phyloP scores from a whole-genome alignment of 495 filamentous ascomycete species.

The Tricharina praecox region DNA sequence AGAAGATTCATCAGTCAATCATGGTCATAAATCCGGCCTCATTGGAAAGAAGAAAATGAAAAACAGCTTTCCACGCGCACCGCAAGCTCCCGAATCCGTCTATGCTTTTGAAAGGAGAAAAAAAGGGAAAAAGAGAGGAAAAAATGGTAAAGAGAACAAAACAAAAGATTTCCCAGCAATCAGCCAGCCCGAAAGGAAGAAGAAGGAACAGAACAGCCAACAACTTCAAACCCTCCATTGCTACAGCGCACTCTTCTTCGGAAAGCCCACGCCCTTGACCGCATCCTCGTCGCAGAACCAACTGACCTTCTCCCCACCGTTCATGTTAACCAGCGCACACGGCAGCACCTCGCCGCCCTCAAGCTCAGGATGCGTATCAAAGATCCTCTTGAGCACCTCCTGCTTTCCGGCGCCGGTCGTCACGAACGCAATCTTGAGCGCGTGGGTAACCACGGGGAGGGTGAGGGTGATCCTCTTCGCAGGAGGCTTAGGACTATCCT shows the following conservation, averaged over 20 bases:
- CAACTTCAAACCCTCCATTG: no score
- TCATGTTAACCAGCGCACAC: slow-evolving; percentile 70
- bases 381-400: slow-evolving; percentile 79
- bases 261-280: slow-evolving; percentile 66
- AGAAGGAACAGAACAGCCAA: no score
- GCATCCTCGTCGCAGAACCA: slow-evolving; percentile 87
- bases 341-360: slow-evolving; percentile 62
- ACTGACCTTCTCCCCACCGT: slow-evolving; percentile 64
- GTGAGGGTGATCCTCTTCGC: slow-evolving; percentile 79
- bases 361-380: slow-evolving; percentile 41
- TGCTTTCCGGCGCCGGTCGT: slow-evolving; percentile 79
- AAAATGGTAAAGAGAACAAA: no score
- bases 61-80: no score
- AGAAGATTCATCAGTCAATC: neutral
- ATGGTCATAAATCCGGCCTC: no score
- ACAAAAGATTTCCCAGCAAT: neutral
- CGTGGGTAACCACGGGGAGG: slow-evolving; percentile 72
- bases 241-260: slow-evolving; percentile 39
- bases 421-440: slow-evolving; percentile 71
- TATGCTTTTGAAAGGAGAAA: no score
- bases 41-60: no score
- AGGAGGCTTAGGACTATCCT: slow-evolving; percentile 88
- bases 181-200: no score
- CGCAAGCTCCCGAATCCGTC: neutral
- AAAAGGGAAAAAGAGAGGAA: no score